A percentile compares a stretch with the other conserved stretches of the same genome.
phyloP scores from a whole-genome alignment of 73 alveolate species.

The Paramecium octaurelia region DNA sequence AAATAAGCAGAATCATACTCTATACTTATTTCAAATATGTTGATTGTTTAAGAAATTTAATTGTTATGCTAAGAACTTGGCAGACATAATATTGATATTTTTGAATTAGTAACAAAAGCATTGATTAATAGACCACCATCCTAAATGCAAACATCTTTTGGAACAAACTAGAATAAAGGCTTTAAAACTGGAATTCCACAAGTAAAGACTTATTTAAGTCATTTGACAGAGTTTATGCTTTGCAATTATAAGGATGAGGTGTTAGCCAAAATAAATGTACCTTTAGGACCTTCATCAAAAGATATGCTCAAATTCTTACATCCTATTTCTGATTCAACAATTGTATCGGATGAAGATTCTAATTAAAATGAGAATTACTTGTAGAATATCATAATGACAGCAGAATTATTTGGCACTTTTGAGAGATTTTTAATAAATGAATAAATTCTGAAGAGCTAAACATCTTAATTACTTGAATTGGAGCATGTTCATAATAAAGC shows the following conservation, averaged over 20 bases:
- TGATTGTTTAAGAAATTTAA: background rate
- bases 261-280: background rate
- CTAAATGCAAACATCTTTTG: background rate
- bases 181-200: background rate
- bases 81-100: background rate
- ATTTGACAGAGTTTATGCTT: background rate
- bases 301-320: constrained; percentile 4
- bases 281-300: constrained; percentile 12
- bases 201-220: background rate
- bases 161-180: background rate
- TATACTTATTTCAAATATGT: constrained; percentile 10
- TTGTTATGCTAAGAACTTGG: background rate
- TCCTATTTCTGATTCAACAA: background rate
- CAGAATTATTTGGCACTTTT: background rate
- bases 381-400: background rate
- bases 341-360: background rate
- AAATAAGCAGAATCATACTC: constrained; percentile 45
- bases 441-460: background rate
- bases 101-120: background rate
- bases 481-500: constrained; percentile 62
- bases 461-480: background rate
- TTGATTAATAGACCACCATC: background rate
- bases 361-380: background rate
- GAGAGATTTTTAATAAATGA: background rate
- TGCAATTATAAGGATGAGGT: background rate